Base-by-base conservation (phyloP, 1,284 basidiomycete genomes). In the Malassezia vespertilionis region DNA sequence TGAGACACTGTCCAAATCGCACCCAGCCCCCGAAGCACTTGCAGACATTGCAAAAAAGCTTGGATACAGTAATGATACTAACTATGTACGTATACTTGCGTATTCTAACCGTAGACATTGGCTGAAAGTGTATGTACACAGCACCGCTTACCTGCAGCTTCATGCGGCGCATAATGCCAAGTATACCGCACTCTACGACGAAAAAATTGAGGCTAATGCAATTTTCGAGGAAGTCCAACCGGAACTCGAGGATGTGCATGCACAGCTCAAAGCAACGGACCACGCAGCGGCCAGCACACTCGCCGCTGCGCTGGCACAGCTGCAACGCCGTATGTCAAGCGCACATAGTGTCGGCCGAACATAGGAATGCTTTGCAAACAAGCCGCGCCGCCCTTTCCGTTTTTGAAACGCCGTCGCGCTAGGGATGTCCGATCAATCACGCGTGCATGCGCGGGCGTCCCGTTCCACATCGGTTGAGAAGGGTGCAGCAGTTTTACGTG, bases 401-500 rank as follows among this genome's bases (percentile, higher is more conserved):
- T n/a, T n/a, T n/a, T n/a, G n/a, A n/a, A n/a, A n/a, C n/a, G n/a
- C n/a, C n/a, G n/a, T n/a, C n/a, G n/a, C n/a, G n/a, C n/a, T n/a
- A n/a, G n/a, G n/a, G n/a, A n/a, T n/a, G n/a, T n/a, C n/a, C n/a
- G n/a, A n/a, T n/a, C n/a, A n/a, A n/a, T n/a, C n/a, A n/a, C 32
- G 28, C 18, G 48, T 20, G 17, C 24, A 24, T 12, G 28, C 23
- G 8, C 24, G 37, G 21, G 12, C 43, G 5, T 44, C 39, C 17
- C 61, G 64, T 20, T 67, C 64, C 15, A 60, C 61, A 14, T 65
- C 63, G 15, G 24, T 63, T 6, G 61, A 68, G 39, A 61, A 61
- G 48, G 65, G 63, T n/a, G 58, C 57, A 9, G 65, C 65, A 33
- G 65, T 68, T 21, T 43, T 68, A n/a, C 47, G 60, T 10, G 65